Conservation (phyloP, 352 stramenopile genomes). For the Phytopythium aichiense region DNA sequence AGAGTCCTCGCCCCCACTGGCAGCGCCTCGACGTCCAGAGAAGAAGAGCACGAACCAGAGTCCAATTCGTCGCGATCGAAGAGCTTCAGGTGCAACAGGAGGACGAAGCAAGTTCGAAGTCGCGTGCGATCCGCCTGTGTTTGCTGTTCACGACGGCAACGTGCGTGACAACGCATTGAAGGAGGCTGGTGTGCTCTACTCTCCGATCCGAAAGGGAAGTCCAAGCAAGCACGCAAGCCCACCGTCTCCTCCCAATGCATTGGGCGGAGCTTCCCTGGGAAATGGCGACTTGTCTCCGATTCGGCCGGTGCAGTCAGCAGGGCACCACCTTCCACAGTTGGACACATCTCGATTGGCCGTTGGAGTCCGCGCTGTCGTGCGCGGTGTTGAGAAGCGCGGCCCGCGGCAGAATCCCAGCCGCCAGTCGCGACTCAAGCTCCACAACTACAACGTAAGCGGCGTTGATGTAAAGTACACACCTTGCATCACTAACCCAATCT, state of each 20-base stretch:
- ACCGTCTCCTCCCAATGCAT: neutral
- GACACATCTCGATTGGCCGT: slow-evolving; percentile 48
- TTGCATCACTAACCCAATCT: neutral
- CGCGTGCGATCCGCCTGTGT: slow-evolving; percentile 28
- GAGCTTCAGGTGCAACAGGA: neutral
- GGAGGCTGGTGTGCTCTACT: slow-evolving; percentile 16
- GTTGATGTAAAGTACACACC: neutral
- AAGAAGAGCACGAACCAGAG: slow-evolving; percentile 4
- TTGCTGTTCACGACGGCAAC: slow-evolving; percentile 32
- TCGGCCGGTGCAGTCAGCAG: slow-evolving; percentile 18
- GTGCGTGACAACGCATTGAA: slow-evolving; percentile 15
- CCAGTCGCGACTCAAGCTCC: slow-evolving; percentile 46
- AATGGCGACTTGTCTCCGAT: neutral
- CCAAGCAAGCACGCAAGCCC: neutral
- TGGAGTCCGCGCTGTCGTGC: slow-evolving; percentile 47
- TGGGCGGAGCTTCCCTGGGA: neutral
- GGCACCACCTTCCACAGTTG: slow-evolving; percentile 39
- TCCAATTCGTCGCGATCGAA: slow-evolving; percentile 1
- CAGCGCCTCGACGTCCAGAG: slow-evolving; percentile 12
- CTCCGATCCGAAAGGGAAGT: slow-evolving; percentile 25
- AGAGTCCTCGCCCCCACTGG: neutral
- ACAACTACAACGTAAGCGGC: slow-evolving; percentile 61
- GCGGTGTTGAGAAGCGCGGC: slow-evolving; percentile 45
- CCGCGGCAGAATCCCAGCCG: slow-evolving; percentile 43
- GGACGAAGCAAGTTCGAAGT: slow-evolving; percentile 43